These are phyloP conservation scores for Chaetomidium leptoderma DNA, from an alignment of 495 filamentous ascomycete species.

Conservation along the genomic window DNA sequence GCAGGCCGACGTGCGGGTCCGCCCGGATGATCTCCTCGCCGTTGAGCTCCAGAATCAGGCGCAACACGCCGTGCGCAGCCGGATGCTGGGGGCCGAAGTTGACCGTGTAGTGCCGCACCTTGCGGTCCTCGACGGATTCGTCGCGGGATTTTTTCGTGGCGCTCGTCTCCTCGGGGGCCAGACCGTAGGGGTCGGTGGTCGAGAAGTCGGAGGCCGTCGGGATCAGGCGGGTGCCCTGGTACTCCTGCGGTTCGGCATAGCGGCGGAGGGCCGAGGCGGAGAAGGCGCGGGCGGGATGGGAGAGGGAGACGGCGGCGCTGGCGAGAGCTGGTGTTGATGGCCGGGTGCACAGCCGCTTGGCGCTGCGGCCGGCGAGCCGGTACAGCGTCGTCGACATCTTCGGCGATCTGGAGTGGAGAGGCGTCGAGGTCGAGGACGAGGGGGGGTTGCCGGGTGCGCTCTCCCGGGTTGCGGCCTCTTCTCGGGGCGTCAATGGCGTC, in stretches of 20 bases:
- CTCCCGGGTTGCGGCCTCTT: conserved; percentile 26
- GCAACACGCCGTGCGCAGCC: conserved; percentile 95
- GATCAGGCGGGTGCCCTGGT: conserved; percentile 62
- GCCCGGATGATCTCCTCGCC: conserved; percentile 96
- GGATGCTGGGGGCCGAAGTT: conserved; percentile 99
- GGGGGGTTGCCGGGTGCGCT: conserved; percentile 8
- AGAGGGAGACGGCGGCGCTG: conserved; percentile 15
- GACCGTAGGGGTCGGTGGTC: conserved; percentile 44
- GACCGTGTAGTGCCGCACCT: conserved; percentile 98
- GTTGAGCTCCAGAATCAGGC: conserved; percentile 94
- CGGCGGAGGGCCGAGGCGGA: conserved; percentile 62
- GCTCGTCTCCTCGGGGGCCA: conserved; percentile 26
- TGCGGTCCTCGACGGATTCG: conserved; percentile 58
- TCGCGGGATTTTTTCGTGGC: conserved; percentile 48
- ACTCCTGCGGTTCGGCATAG: conserved; percentile 53
- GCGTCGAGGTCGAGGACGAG: conserved; percentile 8
- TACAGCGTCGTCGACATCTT: conserved; percentile 49
- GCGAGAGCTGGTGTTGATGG: conserved; percentile 17
- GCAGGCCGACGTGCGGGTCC: conserved; percentile 93
- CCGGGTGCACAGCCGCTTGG: conserved; percentile 48
- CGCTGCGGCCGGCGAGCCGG: conserved; percentile 53
- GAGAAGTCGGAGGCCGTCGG: conserved; percentile 63
- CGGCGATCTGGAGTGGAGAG: conserved; percentile 2
- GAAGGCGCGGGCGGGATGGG: conserved; percentile 53
- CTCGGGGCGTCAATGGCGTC: conserved; percentile 25